Conservation (phyloP, 225 moss, liverwort and hornwort genomes). For the Pseudisothecium myosuroides region DNA sequence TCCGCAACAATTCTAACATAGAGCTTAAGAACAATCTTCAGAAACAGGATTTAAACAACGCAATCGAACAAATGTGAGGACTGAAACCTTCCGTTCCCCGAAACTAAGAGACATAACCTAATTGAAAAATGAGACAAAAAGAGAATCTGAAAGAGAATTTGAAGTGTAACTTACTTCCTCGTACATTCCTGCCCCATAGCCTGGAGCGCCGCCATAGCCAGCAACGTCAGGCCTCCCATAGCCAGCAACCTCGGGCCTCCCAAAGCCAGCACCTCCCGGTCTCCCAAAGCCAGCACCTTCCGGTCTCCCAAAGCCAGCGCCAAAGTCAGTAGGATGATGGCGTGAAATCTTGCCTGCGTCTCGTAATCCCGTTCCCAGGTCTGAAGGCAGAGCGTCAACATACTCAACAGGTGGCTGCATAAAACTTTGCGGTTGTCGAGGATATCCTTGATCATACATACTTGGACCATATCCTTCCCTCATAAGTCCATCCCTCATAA, state of each 20-base stretch:
- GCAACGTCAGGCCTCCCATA: not conserved
- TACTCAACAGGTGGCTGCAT: not conserved
- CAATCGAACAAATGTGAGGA: not conserved
- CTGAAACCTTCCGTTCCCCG: too few species aligned
- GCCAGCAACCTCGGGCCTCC: not conserved
- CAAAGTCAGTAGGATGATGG: not conserved
- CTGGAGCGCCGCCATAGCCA: not conserved
- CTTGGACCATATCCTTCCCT: not conserved
- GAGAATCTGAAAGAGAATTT: not conserved
- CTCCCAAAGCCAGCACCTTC: conserved; percentile 4
- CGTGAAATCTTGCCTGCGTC: not conserved
- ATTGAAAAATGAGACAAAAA: not conserved
- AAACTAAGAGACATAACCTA: not conserved
- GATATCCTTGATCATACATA: conserved; percentile 1
- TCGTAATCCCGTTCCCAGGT: conserved; percentile 29
- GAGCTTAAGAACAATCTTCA: not conserved
- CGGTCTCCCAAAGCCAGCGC: conserved; percentile 4
- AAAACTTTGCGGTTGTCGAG: not conserved
- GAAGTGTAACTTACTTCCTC: not conserved
- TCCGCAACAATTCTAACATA: not conserved
- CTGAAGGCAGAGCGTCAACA: not conserved
- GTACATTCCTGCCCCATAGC: not conserved
- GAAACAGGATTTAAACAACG: not conserved
- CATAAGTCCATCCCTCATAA: not conserved
- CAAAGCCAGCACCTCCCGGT: not conserved